Percentiles rank a stretch among this genome's conserved stretches.
Evolutionary conservation across 2,329 filamentous ascomycete species (phyloP).

Genomic region (Cercospora sp.): DNA sequence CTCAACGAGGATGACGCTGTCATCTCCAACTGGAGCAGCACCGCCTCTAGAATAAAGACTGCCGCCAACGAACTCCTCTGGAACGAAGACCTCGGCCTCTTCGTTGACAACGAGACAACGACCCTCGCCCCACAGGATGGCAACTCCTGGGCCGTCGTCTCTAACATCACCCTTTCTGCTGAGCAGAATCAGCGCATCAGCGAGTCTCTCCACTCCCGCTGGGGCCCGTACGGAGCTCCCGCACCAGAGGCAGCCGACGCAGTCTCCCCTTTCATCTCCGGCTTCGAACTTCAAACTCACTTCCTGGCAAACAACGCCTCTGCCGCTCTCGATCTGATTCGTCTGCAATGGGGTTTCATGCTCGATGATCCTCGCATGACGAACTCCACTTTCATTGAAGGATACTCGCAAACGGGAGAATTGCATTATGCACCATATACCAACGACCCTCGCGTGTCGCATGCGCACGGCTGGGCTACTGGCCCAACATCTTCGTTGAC

Average conservation of each 20-base stretch:
- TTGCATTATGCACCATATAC: constrained; percentile 53
- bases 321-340: constrained; percentile 47
- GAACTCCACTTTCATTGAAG: constrained; percentile 55
- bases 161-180: constrained; percentile 40
- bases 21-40: constrained; percentile 33
- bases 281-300: constrained; percentile 51
- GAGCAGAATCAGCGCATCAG: constrained; percentile 39
- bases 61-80: constrained; percentile 51
- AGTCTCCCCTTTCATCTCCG: constrained; percentile 51
- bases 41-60: constrained; percentile 49
- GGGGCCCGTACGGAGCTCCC: constrained; percentile 49
- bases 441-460: constrained; percentile 51
- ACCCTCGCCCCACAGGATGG: constrained; percentile 53
- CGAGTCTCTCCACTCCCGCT: constrained; percentile 38
- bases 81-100: constrained; percentile 37
- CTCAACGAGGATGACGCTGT: constrained; percentile 46
- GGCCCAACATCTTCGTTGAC: constrained; percentile 50
- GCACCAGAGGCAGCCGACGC: constrained; percentile 50
- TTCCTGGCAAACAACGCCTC: constrained; percentile 44
- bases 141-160: constrained; percentile 46
- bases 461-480: constrained; percentile 55
- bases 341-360: constrained; percentile 56
- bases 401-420: constrained; percentile 49
- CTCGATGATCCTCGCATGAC: constrained; percentile 56
- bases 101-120: constrained; percentile 37